These are phyloP conservation scores for Penicillium manginii DNA, from an alignment of 495 filamentous ascomycete species.

Conservation along the genomic window DNA sequence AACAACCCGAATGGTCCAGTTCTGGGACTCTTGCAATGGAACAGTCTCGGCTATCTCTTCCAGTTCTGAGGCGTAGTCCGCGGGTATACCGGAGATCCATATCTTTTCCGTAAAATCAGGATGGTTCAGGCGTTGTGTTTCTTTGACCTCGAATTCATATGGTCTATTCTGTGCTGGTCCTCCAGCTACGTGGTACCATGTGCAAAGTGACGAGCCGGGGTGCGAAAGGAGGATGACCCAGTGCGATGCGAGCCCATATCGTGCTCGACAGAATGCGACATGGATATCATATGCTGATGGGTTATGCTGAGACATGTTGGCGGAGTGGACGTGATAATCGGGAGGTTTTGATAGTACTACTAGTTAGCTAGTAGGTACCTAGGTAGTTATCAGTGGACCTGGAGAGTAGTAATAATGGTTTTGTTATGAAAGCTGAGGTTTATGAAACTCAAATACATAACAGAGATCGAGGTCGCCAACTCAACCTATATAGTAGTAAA, in stretches of 20 bases:
- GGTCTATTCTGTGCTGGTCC: neutral
- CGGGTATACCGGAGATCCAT: neutral
- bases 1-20: neutral
- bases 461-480: too few relatives aligned
- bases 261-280: slow-evolving; percentile 1
- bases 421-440: too few relatives aligned
- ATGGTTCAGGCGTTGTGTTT: slow-evolving; percentile 2
- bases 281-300: neutral
- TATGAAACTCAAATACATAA: too few relatives aligned
- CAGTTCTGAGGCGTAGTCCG: neutral
- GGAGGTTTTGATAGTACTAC: too few relatives aligned
- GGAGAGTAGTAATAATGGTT: too few relatives aligned
- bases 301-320: neutral
- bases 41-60: neutral
- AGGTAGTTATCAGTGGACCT: too few relatives aligned
- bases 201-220: neutral
- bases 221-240: slow-evolving; percentile 6
- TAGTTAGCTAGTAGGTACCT: too few relatives aligned
- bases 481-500: too few relatives aligned
- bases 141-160: slow-evolving; percentile 4
- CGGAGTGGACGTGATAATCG: too few relatives aligned
- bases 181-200: slow-evolving; percentile 12
- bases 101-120: neutral
- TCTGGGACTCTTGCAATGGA: neutral
- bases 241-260: neutral